A percentile compares a stretch with the other conserved stretches of the same genome.
These are phyloP conservation scores for Paramecium tetraurelia DNA, from an alignment of 73 alveolate species.

Conservation along the genomic window DNA sequence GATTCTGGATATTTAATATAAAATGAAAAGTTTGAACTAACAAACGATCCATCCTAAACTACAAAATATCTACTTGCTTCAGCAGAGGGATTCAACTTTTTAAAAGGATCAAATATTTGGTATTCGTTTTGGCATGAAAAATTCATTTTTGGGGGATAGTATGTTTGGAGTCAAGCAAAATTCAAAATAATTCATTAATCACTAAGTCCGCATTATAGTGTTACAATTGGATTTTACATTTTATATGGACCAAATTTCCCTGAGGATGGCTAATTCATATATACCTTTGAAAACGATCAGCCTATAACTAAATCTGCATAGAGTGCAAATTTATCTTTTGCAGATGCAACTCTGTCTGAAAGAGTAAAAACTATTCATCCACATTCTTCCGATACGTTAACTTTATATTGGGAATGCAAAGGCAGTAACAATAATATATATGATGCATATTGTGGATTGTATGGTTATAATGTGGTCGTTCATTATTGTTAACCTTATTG, in stretches of 20 bases:
- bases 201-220: not conserved
- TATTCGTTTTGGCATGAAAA: not conserved
- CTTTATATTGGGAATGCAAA: not conserved
- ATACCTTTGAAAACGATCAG: not conserved
- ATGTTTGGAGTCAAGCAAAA: not conserved
- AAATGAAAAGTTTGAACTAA: not conserved
- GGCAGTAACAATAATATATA: not conserved
- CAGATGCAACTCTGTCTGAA: not conserved
- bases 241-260: not conserved
- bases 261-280: not conserved
- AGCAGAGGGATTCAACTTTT: not conserved
- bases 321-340: not conserved
- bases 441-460: not conserved
- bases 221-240: not conserved
- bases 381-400: not conserved
- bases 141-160: not conserved
- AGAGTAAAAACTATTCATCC: not conserved
- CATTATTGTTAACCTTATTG: not conserved
- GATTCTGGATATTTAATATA: not conserved
- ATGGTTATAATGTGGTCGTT: not conserved
- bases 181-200: not conserved
- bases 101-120: not conserved
- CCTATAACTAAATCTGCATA: not conserved
- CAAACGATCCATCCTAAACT: not conserved
- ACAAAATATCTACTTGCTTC: not conserved